Evolutionary conservation across 192 early-diverging fungal genomes (phyloP), one percentile per base, ranked within the genome.

Genomic region (Coemansia biformis): DNA sequence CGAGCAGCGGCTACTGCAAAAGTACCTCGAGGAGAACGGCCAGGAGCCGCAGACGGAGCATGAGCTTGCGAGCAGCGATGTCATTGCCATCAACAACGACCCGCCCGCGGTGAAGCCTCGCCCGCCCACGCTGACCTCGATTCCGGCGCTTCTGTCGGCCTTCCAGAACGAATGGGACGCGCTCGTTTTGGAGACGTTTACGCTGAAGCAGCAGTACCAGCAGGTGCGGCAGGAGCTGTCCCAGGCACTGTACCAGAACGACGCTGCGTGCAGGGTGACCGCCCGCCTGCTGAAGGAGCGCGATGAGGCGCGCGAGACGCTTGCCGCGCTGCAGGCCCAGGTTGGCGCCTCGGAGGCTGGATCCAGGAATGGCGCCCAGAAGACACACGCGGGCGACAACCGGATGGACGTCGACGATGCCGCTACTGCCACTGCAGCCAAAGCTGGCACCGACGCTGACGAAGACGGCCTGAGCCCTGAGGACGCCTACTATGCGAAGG

Each of bases 91-190:
- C 2, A 38, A 39, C 28, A 19, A 38, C 0, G 65, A 68, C 4
- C 52, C 57, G 13, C 62, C 69, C 0, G 45, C 80, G 0, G 82
- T 91, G 24, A 85, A 82, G 45, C 96, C 96, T 17, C 85, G 90
- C 15, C 90, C 90, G 28, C 92, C 96, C 18, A 82, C 86, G 9
- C 70, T 88, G 53, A 93, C 89, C 24, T 97, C 93, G 15, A 82
- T 99, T 29, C 96, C 96, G 11, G 82, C 90, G 21, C 75, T 96
- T 16, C 79, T 99, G 13, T 75, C 82, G 9, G 78, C 84, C 2
- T 82, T 99, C 30, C 96, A 99, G 58, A 91, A 91, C 62, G 96
- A 99, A 61, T 99, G 89, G 88, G 96, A 99, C 54, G 78, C 89
- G n/a, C 69, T 90, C 13, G 91, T 96, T 78, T 78, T 99, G 19